phyloP scores from a whole-genome alignment of 805 yeast genomes.

The Saturnispora saitoi region DNA sequence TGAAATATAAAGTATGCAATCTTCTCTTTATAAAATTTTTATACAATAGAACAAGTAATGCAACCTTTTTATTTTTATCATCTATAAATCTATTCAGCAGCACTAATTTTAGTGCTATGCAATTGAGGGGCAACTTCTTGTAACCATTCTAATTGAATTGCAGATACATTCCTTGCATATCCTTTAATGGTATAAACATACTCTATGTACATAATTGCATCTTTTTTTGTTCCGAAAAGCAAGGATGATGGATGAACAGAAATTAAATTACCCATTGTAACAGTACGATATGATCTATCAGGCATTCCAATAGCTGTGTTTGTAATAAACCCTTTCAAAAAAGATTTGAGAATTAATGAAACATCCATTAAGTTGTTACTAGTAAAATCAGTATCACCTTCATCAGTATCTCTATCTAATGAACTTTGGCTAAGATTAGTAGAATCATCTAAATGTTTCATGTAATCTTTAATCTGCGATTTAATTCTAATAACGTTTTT shows the following conservation, averaged over 20 bases:
- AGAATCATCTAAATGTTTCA: constrained; percentile 38
- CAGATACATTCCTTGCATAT: constrained; percentile 83
- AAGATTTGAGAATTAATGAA: constrained; percentile 61
- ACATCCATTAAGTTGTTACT: constrained; percentile 36
- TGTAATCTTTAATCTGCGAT: constrained; percentile 63
- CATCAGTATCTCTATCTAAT: constrained; percentile 24
- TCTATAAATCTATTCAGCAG: neutral
- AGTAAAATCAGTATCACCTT: constrained; percentile 20
- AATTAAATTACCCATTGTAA: constrained; percentile 73
- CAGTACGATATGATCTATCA: constrained; percentile 84
- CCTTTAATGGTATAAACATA: constrained; percentile 90
- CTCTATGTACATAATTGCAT: constrained; percentile 90
- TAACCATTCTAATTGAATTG: constrained; percentile 75
- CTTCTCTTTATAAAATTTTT: too few species aligned
- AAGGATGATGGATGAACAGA: constrained; percentile 87
- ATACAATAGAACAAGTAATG: too few species aligned
- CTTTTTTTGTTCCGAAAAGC: constrained; percentile 71
- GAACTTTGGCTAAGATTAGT: constrained; percentile 23
- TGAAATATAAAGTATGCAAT: too few species aligned
- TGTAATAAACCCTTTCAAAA: constrained; percentile 72
- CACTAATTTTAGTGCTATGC: constrained; percentile 18
- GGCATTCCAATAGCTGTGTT: constrained; percentile 94
- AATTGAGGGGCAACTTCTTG: constrained; percentile 71
- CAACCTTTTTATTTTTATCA: neutral
- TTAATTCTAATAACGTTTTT: constrained; percentile 68